Evolutionary conservation across 2,329 filamentous ascomycete species (phyloP).

Genomic region (Colletotrichum theobromicola): DNA sequence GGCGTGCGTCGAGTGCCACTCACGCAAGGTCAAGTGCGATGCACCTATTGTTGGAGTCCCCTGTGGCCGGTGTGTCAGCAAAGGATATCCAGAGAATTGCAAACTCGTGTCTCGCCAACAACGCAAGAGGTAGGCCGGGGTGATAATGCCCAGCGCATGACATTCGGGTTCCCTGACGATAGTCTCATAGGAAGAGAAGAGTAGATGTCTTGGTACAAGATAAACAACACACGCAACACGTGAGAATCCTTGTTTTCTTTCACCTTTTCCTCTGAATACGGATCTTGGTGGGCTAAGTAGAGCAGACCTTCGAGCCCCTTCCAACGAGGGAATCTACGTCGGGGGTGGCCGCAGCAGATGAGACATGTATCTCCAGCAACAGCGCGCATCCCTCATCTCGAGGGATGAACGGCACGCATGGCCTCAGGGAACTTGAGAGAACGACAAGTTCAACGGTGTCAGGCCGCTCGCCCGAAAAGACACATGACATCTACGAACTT

Average conservation of each 20-base stretch:
- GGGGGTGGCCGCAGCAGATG: too few species aligned
- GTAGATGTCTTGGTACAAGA: neutral
- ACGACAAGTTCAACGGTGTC: neutral
- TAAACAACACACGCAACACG: neutral
- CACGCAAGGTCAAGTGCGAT: neutral
- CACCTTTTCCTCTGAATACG: too few species aligned
- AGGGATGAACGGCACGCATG: neutral
- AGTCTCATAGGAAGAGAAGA: neutral
- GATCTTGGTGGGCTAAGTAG: too few species aligned
- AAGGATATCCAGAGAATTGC: neutral
- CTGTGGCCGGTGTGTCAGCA: neutral
- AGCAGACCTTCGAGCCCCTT: too few species aligned
- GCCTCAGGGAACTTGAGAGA: neutral
- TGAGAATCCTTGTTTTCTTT: neutral
- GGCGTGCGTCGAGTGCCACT: neutral
- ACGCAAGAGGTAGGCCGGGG: neutral
- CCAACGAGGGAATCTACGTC: too few species aligned
- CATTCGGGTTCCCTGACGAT: fast-evolving
- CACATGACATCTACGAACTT: neutral
- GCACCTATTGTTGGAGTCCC: neutral
- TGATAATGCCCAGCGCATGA: too few species aligned
- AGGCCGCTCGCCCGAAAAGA: neutral
- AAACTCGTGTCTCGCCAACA: neutral
- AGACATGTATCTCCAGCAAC: neutral
- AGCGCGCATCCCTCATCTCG: neutral